Base-by-base conservation (phyloP, 2,329 filamentous ascomycete species). In the Berkeleyomyces rouxiae region DNA sequence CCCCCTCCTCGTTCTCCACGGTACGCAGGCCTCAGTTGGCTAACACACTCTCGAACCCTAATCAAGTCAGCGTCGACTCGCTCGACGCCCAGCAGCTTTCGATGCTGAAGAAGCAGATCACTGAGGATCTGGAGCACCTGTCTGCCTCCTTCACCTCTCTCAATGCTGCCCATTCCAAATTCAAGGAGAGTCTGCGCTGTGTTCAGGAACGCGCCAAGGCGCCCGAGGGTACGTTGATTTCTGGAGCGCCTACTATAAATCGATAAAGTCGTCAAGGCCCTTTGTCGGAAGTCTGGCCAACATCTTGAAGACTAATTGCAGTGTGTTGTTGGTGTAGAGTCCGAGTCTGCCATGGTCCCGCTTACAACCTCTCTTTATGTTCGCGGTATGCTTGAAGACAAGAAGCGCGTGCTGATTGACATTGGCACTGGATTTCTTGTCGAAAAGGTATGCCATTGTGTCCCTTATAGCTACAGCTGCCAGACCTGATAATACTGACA, bases 301-400 rank as follows among this genome's bases (percentile, higher is more conserved):
- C 23, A 23, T 23, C 23, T 23, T 23, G 23, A 23, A 23, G 23
- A 23, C 58, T 55, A 36, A 61, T 10, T 2, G 39, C 31, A 7
- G 13, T 53, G 39, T 37, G 42, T 53, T 3, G 31, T 11, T 23
- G 39, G 31, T 63, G 13, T 63, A 72, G 62, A 71, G 71, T 69
- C 71, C 59, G 78, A 82, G 73, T 78, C 74, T 6, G 86, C 97
- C 58, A 82, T 99, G 23, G 90, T 99, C n/a, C 93, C 95, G 0
- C 76, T 99, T 66, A 99, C 93, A 10, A 93, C 88, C 69, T 96
- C 91, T 0, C 81, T 99, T 39, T 99, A 99, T 74, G 92, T 99
- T 13, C 87, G 87, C 36, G 95, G 92, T 40, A 85, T 81, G 46
- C 78, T 97, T 47, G 80, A 87, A 55, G 82, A 86, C 72, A 80